Base-by-base conservation (phyloP, 176 grass and related monocot genomes). In the Cenchrus purpureus region DNA sequence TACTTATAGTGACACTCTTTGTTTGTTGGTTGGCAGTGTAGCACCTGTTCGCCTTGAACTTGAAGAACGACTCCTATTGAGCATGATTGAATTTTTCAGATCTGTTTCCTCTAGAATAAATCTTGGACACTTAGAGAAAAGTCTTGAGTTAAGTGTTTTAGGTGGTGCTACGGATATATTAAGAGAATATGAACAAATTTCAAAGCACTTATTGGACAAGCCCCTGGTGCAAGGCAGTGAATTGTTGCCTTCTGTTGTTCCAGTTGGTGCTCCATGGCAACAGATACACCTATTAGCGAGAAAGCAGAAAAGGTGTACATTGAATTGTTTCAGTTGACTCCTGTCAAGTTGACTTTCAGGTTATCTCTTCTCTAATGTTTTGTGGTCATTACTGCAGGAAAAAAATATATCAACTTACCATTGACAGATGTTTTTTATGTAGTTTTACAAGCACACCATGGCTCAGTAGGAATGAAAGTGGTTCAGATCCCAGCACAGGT, bases 391-490 rank as follows among this genome's bases (percentile, higher is more conserved):
- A 73, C 37, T 86, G 65, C 10, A 59, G 48, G 53, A 52, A 77
- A 48, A 28, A 4, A 32, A 29, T 80, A 3, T 65, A 48, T 82
- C 49, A 77, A 45, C 58, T 66, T 73, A 59, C 69, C 79, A 74
- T 55, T 94, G 70, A 72, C 43, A 87, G n/a, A 54, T 73, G 22
- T 83, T 86, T 69, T 80, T 11, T 66, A 74, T 80, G 83, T 84
- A 98, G 96, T 79, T 98, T 98, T 88, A 92, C 96, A 64, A 98
- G 96, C 83, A 91, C 85, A 75, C 96, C 96, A 14, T 98, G 96
- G 96, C 83, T 92, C 45, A 90, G 72, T 73, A 92, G 91, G 84
- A 98, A 87, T 89, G 96, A 98, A 87, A 57, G 75, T 81, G 29
- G 83, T 65, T 91, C 86, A 90, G 85, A 94, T 86, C 80, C 87